Percentiles rank a stretch among this genome's conserved stretches.
These are phyloP conservation scores for Basipetospora chlamydospora DNA, from an alignment of 2,329 filamentous ascomycete species.

Conservation along the genomic window DNA sequence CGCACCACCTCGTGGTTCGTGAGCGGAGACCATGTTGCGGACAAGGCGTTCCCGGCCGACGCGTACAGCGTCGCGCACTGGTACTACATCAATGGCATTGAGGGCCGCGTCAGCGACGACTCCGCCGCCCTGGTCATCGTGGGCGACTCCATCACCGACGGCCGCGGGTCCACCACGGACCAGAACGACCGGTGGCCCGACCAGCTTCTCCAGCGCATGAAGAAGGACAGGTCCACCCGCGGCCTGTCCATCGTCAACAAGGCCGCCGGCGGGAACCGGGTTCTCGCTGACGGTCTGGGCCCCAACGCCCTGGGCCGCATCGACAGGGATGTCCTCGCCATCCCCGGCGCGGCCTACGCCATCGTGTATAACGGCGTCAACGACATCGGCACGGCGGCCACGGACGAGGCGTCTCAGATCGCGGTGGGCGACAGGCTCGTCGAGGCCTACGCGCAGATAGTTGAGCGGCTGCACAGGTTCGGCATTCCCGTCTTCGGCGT, in stretches of 20 bases:
- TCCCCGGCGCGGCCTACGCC: constrained; percentile 36
- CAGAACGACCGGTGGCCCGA: constrained; percentile 35
- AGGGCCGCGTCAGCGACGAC: constrained; percentile 30
- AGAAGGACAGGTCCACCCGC: constrained; percentile 20
- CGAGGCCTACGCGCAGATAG: constrained; percentile 41
- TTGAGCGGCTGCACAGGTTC: constrained; percentile 32
- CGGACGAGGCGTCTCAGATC: constrained; percentile 26
- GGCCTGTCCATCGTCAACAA: constrained; percentile 40
- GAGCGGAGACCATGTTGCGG: constrained; percentile 33
- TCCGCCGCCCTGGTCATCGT: constrained; percentile 36
- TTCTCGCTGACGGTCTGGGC: constrained; percentile 43
- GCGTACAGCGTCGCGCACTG: constrained; percentile 25
- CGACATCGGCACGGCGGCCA: constrained; percentile 40
- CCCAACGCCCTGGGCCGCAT: constrained; percentile 41
- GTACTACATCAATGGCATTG: constrained; percentile 45
- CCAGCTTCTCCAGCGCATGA: constrained; percentile 27
- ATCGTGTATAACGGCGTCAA: constrained; percentile 51
- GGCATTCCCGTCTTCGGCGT: constrained; percentile 41
- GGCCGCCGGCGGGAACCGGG: constrained; percentile 48
- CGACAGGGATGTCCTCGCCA: constrained; percentile 45
- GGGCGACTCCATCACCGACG: constrained; percentile 55
- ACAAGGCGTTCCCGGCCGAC: constrained; percentile 21
- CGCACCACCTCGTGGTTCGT: constrained; percentile 41
- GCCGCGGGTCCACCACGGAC: constrained; percentile 43
- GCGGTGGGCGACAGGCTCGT: constrained; percentile 32